Conservation (phyloP, 208 protist genomes). For the Sergeia podlipaevii region DNA sequence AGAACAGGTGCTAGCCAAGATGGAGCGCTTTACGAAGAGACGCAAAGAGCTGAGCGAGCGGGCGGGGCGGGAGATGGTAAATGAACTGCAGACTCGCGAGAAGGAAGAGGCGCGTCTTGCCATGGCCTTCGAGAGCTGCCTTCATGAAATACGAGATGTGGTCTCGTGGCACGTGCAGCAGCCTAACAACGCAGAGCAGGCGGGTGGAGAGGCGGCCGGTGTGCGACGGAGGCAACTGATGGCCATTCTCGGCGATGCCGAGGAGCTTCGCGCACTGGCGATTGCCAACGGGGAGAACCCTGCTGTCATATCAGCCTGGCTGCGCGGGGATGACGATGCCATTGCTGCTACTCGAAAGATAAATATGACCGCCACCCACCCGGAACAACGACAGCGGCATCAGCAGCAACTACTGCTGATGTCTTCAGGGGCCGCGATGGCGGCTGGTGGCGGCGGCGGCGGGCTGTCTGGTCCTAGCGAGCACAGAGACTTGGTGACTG, state of each 20-base stretch:
- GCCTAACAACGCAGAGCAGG: slow-evolving; percentile 3
- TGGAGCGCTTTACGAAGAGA: slow-evolving; percentile 23
- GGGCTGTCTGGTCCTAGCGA: no score
- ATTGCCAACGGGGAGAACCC: no score
- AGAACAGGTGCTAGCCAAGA: slow-evolving; percentile 9
- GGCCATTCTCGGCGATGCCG: slow-evolving; percentile 5
- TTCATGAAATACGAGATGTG: slow-evolving; percentile 44
- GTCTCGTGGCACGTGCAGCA: slow-evolving; percentile 48
- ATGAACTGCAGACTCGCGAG: slow-evolving; percentile 11
- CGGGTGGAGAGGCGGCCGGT: not conserved
- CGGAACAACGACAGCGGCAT: no score
- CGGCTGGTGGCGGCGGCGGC: no score
- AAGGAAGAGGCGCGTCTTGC: slow-evolving; percentile 16
- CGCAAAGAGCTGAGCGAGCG: slow-evolving; percentile 9
- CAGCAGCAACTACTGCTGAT: no score
- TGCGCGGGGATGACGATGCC: no score
- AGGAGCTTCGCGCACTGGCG: not conserved
- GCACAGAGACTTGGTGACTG: no score
- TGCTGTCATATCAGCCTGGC: no score
- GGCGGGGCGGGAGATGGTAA: not conserved
- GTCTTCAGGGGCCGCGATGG: no score
- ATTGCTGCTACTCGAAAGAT: no score
- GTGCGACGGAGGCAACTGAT: slow-evolving; percentile 3
- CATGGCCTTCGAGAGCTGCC: slow-evolving; percentile 32
- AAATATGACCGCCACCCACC: no score